Conservation (phyloP, 768 basidiomycete genomes). For the Fomitopsis pulvina region DNA sequence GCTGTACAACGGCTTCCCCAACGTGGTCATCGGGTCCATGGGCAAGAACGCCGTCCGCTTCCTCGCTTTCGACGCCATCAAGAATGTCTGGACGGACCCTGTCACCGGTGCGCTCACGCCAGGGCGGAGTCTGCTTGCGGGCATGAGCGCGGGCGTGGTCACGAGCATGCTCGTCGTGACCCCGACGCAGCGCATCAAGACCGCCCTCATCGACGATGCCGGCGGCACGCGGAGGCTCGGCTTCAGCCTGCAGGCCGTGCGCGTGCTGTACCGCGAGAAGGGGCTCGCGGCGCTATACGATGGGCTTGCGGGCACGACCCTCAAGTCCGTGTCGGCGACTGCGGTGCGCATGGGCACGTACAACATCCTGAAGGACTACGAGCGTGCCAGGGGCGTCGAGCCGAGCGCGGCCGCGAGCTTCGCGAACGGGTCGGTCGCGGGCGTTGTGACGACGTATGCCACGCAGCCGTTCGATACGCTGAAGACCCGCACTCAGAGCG, state of each 20-base stretch:
- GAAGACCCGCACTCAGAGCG: background rate
- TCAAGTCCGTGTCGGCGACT: background rate
- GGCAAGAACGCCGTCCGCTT: background rate
- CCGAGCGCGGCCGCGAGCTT: background rate
- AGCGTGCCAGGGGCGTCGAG: background rate
- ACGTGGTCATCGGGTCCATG: background rate
- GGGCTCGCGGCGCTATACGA: background rate
- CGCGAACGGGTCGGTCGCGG: background rate
- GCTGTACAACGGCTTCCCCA: background rate
- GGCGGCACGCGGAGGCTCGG: background rate
- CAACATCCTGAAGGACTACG: background rate
- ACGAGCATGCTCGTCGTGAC: background rate
- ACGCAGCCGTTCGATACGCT: background rate
- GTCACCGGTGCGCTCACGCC: background rate
- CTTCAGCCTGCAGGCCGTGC: background rate
- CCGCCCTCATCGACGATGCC: background rate
- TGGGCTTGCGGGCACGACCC: background rate
- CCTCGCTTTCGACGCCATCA: background rate
- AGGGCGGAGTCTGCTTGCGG: background rate
- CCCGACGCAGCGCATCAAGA: background rate
- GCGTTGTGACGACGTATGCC: background rate
- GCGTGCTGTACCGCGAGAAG: background rate
- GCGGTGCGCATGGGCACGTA: background rate
- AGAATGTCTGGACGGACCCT: background rate
- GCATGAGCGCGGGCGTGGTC: background rate